phyloP scores from a whole-genome alignment of 768 basidiomycete genomes.

The Boletus pseudo-olivaceus region DNA sequence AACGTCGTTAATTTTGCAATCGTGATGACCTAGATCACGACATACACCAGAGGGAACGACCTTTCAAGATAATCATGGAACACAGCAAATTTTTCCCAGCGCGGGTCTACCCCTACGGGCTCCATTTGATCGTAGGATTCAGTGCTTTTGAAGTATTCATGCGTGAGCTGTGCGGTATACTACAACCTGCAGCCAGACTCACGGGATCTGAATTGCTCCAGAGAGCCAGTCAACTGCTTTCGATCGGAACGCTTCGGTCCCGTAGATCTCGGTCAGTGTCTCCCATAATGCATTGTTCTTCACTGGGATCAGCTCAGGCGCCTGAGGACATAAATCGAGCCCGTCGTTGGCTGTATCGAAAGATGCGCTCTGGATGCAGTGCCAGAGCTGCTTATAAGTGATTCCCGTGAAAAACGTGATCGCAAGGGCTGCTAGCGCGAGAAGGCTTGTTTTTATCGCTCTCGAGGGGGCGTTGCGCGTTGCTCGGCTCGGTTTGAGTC shows the following conservation, averaged over 20 bases:
- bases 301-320: constrained; percentile 29
- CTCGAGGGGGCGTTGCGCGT: constrained; percentile 5
- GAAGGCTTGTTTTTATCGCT: constrained; percentile 5
- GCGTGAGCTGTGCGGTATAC: constrained; percentile 1
- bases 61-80: constrained; percentile 54
- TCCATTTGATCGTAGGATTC: constrained; percentile 50
- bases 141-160: constrained; percentile 35
- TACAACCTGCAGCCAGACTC: constrained; percentile 15
- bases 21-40: not conserved
- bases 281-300: constrained; percentile 35
- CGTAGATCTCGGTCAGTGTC: constrained; percentile 29
- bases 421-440: constrained; percentile 17
- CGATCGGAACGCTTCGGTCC: constrained; percentile 34
- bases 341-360: not conserved
- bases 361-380: not conserved
- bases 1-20: not conserved
- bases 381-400: constrained; percentile 4
- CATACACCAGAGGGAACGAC: constrained; percentile 62
- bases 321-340: constrained; percentile 34
- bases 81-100: constrained; percentile 51
- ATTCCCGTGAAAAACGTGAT: constrained; percentile 12
- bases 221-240: constrained; percentile 37
- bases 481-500: constrained; percentile 1
- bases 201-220: constrained; percentile 41
- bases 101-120: constrained; percentile 45